phyloP scores from a whole-genome alignment of 495 filamentous ascomycete genomes.

The Pyrenula massariospora region DNA sequence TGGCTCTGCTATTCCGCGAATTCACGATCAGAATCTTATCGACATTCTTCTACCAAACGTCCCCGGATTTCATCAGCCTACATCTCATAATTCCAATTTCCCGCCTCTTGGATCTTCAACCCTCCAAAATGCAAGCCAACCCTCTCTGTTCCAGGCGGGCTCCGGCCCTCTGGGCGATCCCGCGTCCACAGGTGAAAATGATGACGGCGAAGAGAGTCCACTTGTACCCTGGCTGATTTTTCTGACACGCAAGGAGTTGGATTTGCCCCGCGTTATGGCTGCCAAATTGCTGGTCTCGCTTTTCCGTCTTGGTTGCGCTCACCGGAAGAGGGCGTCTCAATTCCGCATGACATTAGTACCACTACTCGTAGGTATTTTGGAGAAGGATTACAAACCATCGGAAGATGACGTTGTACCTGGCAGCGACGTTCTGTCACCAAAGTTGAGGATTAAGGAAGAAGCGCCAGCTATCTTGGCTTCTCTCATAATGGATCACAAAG shows the following conservation, averaged over 20 bases:
- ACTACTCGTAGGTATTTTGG: slow-evolving; percentile 57
- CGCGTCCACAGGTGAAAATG: slow-evolving; percentile 11
- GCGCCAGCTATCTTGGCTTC: slow-evolving; percentile 64
- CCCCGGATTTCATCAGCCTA: slow-evolving; percentile 19
- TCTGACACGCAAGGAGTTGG: slow-evolving; percentile 48
- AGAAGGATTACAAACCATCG: slow-evolving; percentile 18
- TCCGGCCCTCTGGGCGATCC: slow-evolving; percentile 13
- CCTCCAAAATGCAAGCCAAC: slow-evolving; percentile 27
- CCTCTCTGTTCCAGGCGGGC: slow-evolving; percentile 24
- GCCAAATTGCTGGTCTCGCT: slow-evolving; percentile 66
- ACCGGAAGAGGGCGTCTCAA: slow-evolving; percentile 46
- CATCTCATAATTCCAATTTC: slow-evolving; percentile 31
- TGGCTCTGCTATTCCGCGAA: slow-evolving; percentile 30
- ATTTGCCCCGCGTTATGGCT: slow-evolving; percentile 63
- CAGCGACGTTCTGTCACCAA: slow-evolving; percentile 24
- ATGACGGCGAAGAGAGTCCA: slow-evolving; percentile 62
- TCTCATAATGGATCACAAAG: slow-evolving; percentile 62
- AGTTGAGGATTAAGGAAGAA: slow-evolving; percentile 47
- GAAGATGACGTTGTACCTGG: slow-evolving; percentile 27
- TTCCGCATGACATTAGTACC: slow-evolving; percentile 62
- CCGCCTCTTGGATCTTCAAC: slow-evolving; percentile 43
- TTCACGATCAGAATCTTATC: slow-evolving; percentile 34
- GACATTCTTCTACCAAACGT: slow-evolving; percentile 50
- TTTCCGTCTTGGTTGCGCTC: slow-evolving; percentile 55
- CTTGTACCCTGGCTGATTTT: slow-evolving; percentile 76